phyloP scores from a whole-genome alignment of 2,329 filamentous ascomycete genomes.

The Pseudogymnoascus sp. region DNA sequence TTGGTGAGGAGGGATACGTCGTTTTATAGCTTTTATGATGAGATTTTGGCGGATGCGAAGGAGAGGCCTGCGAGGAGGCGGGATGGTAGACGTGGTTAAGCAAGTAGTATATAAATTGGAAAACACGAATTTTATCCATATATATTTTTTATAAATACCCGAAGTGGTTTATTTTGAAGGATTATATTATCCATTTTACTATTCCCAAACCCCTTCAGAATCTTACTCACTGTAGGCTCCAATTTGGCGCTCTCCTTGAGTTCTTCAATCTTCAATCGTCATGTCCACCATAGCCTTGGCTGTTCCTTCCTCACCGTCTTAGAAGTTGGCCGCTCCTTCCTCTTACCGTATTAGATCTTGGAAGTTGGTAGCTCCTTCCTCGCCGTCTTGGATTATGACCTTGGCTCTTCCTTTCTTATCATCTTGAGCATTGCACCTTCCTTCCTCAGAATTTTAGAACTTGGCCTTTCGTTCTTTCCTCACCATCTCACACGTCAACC shows the following conservation, averaged over 20 bases:
- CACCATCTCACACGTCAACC: neutral
- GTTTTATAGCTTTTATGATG: constrained; percentile 1
- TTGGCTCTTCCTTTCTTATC: neutral
- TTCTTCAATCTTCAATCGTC: neutral
- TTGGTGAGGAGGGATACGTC: neutral
- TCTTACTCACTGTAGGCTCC: neutral
- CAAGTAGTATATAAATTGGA: neutral
- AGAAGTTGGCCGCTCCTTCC: neutral
- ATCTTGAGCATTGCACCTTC: neutral
- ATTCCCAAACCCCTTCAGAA: neutral
- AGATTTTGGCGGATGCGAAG: neutral
- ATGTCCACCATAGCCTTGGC: neutral
- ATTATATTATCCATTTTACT: neutral
- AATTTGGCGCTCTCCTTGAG: neutral
- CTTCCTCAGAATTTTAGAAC: neutral
- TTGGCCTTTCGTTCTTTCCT: neutral
- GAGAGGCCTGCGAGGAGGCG: neutral
- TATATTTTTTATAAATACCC: neutral
- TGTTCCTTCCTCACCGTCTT: neutral
- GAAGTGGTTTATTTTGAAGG: neutral
- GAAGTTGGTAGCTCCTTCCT: neutral
- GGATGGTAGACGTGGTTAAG: neutral
- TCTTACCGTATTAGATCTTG: neutral
- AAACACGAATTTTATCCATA: neutral
- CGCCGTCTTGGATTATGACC: neutral